Conservation (phyloP, 352 stramenopile species). For the Pythium brassicae region DNA sequence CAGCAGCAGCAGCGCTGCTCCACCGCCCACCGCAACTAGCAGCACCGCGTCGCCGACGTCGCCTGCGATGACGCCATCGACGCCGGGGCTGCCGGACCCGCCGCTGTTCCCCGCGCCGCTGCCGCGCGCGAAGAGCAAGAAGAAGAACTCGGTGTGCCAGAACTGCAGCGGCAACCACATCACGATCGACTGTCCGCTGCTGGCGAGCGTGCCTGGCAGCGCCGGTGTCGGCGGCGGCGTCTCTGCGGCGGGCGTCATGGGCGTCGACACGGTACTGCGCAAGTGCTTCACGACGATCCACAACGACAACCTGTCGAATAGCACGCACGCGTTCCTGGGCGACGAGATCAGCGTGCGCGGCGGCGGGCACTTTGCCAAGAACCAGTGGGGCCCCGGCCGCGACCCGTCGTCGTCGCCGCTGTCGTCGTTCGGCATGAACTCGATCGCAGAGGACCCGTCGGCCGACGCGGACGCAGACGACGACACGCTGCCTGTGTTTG, state of each 20-base stretch:
- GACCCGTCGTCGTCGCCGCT: conserved; percentile 11
- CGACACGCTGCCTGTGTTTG: conserved; percentile 47
- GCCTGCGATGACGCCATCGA: conserved; percentile 16
- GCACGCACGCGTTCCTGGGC: conserved; percentile 76
- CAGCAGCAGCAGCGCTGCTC: neutral
- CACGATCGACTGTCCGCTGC: conserved; percentile 67
- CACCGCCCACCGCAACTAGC: neutral
- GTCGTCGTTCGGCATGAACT: conserved; percentile 67
- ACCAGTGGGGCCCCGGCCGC: conserved; percentile 20
- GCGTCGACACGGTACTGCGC: conserved; percentile 71
- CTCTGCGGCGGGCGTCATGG: conserved; percentile 6
- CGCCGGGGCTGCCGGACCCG: conserved; percentile 10
- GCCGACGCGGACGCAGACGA: conserved; percentile 38
- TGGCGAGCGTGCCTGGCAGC: conserved; percentile 43
- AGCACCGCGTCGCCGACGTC: conserved; percentile 3
- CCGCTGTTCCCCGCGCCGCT: conserved; percentile 28
- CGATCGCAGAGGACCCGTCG: conserved; percentile 48
- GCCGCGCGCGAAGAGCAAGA: conserved; percentile 49
- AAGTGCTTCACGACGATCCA: conserved; percentile 86
- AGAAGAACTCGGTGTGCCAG: conserved; percentile 60
- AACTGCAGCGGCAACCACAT: conserved; percentile 84
- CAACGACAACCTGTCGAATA: conserved; percentile 83
- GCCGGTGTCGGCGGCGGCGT: neutral
- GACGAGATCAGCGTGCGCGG: conserved; percentile 84
- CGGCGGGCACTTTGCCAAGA: conserved; percentile 44